Conservation (phyloP, 768 basidiomycete genomes). For the Amanita polypyramis region DNA sequence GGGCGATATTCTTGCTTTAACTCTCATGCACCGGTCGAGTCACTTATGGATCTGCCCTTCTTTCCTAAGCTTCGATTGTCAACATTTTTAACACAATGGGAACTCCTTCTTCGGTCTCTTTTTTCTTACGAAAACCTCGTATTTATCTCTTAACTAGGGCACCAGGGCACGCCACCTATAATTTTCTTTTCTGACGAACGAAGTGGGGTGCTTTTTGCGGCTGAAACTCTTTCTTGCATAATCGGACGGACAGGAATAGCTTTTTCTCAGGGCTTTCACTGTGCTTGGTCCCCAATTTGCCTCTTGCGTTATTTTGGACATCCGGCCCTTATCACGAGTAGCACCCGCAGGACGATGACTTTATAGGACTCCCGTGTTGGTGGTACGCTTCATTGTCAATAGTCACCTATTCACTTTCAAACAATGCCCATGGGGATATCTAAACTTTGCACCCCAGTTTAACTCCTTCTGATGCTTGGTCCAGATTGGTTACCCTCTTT, state of each 20-base stretch:
- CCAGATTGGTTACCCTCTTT: neutral
- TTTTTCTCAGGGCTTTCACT: neutral
- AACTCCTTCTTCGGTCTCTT: neutral
- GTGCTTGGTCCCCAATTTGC: neutral
- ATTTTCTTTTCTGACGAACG: no score
- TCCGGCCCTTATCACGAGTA: neutral
- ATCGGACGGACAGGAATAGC: neutral
- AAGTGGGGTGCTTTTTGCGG: neutral
- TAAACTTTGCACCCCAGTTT: neutral
- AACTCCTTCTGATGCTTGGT: neutral
- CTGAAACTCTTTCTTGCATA: neutral
- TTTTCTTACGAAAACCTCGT: neutral
- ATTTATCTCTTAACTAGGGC: neutral
- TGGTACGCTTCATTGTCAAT: neutral
- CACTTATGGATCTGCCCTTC: neutral
- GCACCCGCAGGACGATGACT: neutral
- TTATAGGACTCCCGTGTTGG: neutral
- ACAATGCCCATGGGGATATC: neutral
- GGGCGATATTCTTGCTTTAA: neutral
- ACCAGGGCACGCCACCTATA: no score
- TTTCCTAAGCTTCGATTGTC: neutral
- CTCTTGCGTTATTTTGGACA: neutral
- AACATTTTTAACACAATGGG: constrained; percentile 1
- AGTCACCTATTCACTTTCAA: neutral
- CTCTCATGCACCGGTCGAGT: neutral